phyloP scores from a whole-genome alignment of 2,329 filamentous ascomycete genomes.

The Colletotrichum agaves region DNA sequence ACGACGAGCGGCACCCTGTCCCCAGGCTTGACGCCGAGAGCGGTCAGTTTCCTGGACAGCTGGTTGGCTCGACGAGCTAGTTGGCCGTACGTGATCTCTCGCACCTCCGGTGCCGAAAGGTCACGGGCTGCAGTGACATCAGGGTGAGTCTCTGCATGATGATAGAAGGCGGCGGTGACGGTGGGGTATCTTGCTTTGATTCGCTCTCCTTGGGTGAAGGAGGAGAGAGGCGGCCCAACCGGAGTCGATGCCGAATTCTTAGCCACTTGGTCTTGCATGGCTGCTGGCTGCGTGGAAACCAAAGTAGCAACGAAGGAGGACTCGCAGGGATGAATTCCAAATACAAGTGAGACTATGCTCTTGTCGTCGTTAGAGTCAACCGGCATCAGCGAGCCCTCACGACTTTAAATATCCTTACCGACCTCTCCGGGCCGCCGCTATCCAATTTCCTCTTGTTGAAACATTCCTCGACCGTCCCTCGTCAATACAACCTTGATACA shows the following conservation, averaged over 20 bases:
- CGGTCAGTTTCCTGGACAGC: conserved; percentile 52
- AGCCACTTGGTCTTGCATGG: conserved; percentile 16
- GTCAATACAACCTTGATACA: conserved; percentile 16
- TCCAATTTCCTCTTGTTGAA: background rate
- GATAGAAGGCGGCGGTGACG: conserved; percentile 38
- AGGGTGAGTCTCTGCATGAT: conserved; percentile 48
- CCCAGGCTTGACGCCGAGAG: conserved; percentile 52
- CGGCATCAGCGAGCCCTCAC: background rate
- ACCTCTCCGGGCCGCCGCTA: conserved; percentile 3
- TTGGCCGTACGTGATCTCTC: conserved; percentile 55
- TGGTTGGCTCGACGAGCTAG: conserved; percentile 55
- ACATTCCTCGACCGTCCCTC: background rate
- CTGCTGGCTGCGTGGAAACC: conserved; percentile 20
- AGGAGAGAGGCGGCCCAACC: conserved; percentile 22
- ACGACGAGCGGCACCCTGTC: conserved; percentile 64
- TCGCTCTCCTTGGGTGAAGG: conserved; percentile 24
- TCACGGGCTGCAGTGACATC: conserved; percentile 52
- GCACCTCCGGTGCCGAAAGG: conserved; percentile 41
- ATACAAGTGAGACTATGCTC: conserved; percentile 30
- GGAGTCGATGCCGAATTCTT: conserved; percentile 20
- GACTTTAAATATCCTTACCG: conserved; percentile 29
- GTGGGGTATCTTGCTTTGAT: conserved; percentile 25
- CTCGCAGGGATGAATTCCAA: conserved; percentile 28
- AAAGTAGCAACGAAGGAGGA: conserved; percentile 29
- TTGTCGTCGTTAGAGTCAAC: conserved; percentile 13